Conservation (phyloP, 805 yeast species). For the Priceomyces castillae region DNA sequence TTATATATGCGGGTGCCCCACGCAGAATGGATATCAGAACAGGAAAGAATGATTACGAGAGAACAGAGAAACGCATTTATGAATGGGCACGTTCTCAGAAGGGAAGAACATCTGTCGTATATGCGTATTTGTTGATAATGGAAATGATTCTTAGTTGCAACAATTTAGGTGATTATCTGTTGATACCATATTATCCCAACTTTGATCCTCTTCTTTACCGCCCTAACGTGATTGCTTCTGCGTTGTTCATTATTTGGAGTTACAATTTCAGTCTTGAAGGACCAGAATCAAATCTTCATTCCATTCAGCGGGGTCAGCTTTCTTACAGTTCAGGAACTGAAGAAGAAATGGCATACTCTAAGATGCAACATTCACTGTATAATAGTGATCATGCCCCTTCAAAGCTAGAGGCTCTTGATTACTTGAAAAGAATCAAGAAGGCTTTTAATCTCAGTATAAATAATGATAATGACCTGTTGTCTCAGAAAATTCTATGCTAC, state of each 20-base stretch:
- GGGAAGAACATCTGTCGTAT: constrained; percentile 53
- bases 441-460: constrained; percentile 21
- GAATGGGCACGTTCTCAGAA: constrained; percentile 48
- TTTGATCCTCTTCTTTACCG: constrained; percentile 42
- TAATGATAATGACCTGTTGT: neutral
- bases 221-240: constrained; percentile 39
- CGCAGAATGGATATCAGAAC: constrained; percentile 43
- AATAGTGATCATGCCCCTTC: constrained; percentile 9
- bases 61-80: constrained; percentile 46
- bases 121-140: constrained; percentile 56
- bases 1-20: constrained; percentile 28
- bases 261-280: constrained; percentile 49
- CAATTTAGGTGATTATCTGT: constrained; percentile 15
- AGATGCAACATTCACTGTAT: neutral
- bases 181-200: constrained; percentile 42
- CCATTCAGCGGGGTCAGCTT: neutral
- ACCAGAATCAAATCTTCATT: constrained; percentile 26
- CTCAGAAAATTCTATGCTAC: constrained; percentile 16
- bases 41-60: constrained; percentile 38
- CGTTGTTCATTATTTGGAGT: constrained; percentile 48
- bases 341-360: neutral
- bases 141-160: constrained; percentile 53
- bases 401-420: constrained; percentile 42
- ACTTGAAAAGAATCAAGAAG: constrained; percentile 48
- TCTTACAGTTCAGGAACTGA: neutral